Conservation (phyloP, 768 basidiomycete genomes). For the Xerocomus spinulosus region DNA sequence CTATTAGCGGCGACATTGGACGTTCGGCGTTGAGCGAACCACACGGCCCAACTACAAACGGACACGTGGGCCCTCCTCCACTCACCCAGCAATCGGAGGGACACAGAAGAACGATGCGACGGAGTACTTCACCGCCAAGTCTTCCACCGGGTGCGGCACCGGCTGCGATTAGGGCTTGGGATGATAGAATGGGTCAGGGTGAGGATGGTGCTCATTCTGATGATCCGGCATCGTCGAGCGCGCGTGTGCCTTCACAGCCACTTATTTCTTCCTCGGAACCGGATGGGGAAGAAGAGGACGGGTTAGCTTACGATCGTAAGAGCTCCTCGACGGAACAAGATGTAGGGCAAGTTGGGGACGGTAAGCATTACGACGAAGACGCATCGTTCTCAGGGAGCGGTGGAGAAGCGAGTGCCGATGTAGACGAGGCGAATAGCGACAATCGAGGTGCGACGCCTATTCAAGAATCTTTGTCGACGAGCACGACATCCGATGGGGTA, state of each 20-base stretch:
- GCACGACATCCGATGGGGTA: background rate
- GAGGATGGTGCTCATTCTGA: conserved; percentile 29
- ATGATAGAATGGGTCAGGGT: conserved; percentile 33
- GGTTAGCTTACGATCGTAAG: conserved; percentile 24
- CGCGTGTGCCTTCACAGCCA: conserved; percentile 31
- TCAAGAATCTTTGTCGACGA: conserved; percentile 10
- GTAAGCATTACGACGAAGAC: conserved; percentile 16
- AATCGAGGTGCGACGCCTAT: conserved; percentile 1
- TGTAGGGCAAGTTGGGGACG: background rate
- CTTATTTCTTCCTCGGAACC: conserved; percentile 31
- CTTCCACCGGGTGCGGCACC: conserved; percentile 43
- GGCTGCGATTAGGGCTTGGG: conserved; percentile 34
- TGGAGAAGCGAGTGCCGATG: conserved; percentile 6
- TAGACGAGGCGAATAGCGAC: background rate
- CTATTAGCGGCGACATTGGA: conserved; percentile 7
- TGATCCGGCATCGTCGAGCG: conserved; percentile 30
- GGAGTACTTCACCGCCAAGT: conserved; percentile 34
- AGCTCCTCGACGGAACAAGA: conserved; percentile 6
- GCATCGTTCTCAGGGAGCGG: conserved; percentile 7
- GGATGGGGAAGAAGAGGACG: conserved; percentile 28
- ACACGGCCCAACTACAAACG: conserved; percentile 16
- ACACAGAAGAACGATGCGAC: conserved; percentile 24
- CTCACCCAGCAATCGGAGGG: conserved; percentile 12
- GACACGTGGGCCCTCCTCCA: conserved; percentile 6
- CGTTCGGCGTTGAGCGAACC: conserved; percentile 13